Conservation (phyloP, 108 stramenopile genomes). For the Cyclotella cryptica region DNA sequence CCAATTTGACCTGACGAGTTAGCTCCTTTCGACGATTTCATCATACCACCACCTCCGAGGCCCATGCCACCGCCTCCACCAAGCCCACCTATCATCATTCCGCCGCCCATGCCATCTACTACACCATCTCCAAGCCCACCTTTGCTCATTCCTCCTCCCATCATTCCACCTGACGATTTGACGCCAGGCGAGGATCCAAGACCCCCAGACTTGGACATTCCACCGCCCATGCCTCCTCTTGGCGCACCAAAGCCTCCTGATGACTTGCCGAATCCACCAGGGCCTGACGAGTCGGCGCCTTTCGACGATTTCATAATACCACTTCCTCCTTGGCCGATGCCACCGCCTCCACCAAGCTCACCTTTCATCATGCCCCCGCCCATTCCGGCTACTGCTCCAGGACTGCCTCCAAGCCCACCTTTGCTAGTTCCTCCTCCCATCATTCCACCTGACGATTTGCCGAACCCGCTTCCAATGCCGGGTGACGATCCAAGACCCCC, state of each 20-base stretch:
- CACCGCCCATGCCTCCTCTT: neutral
- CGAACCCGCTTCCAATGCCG: neutral
- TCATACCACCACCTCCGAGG: too few relatives aligned
- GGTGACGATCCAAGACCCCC: too few relatives aligned
- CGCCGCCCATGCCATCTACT: neutral
- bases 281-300: neutral
- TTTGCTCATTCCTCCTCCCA: conserved; percentile 7
- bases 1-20: neutral
- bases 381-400: neutral
- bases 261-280: too few relatives aligned
- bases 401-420: neutral
- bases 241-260: too few relatives aligned
- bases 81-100: neutral
- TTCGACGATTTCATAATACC: neutral
- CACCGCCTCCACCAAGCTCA: neutral
- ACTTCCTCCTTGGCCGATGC: neutral
- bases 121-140: neutral
- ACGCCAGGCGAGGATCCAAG: neutral
- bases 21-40: too few relatives aligned
- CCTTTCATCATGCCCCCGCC: neutral
- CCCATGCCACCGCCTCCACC: neutral
- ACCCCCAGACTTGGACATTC: neutral
- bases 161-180: neutral
- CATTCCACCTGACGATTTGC: conserved; percentile 1
- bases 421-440: neutral